A percentile compares a stretch with the other conserved stretches of the same genome.
Evolutionary conservation across 2,329 filamentous ascomycete species (phyloP).

Genomic region (Trichoderma sp.): DNA sequence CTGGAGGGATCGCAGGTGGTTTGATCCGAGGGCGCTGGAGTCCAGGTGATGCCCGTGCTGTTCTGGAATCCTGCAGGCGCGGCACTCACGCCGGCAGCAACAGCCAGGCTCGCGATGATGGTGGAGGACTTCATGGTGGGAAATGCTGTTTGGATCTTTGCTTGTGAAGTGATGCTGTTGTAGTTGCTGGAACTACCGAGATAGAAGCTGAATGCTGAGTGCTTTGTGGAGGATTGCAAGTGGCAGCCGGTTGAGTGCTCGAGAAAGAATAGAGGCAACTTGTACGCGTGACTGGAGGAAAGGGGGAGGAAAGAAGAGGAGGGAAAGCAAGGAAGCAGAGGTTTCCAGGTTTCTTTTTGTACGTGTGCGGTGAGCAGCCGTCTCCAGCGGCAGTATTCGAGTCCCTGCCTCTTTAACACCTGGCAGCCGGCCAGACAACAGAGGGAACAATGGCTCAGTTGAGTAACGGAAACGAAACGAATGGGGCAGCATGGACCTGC

Average conservation of each 20-base stretch:
- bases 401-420: not conserved
- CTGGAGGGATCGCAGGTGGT: constrained; percentile 35
- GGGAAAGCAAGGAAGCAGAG: not conserved
- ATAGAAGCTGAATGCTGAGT: not conserved
- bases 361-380: constrained; percentile 15
- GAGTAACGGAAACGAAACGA: not conserved
- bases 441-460: not conserved
- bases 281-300: not conserved
- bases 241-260: not conserved
- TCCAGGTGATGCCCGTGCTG: constrained; percentile 33
- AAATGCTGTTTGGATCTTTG: not conserved
- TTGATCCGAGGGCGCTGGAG: constrained; percentile 29
- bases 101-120: not conserved
- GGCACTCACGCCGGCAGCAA: constrained; percentile 8
- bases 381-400: constrained; percentile 16
- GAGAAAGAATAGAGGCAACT: not conserved
- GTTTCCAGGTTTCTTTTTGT: not conserved
- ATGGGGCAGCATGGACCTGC: not conserved
- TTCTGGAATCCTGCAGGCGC: constrained; percentile 25
- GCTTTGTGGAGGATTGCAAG: not conserved
- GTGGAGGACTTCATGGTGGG: constrained; percentile 13
- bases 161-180: not conserved
- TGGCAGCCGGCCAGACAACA: not conserved
- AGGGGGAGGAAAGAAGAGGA: not conserved
- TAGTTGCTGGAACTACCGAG: not conserved